Evolutionary conservation across 2,329 filamentous ascomycete genomes (phyloP).

Genomic region (Magnaporthiopsis incrustans): DNA sequence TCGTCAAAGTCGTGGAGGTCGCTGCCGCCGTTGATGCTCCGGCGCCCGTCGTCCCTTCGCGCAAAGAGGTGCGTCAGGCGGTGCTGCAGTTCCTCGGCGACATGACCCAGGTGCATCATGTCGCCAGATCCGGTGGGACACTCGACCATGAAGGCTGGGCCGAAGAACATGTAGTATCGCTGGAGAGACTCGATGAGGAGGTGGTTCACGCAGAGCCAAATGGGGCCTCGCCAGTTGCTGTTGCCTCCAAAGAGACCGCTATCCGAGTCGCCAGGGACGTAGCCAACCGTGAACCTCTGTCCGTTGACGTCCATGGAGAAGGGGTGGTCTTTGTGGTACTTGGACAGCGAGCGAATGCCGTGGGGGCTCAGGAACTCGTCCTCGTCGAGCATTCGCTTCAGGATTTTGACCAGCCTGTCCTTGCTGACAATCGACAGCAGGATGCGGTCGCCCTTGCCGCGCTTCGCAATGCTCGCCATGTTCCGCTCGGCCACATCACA

Average conservation of each 20-base stretch:
- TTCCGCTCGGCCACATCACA: slow-evolving; percentile 85
- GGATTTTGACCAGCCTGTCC: slow-evolving; percentile 81
- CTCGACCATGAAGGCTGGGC: slow-evolving; percentile 78
- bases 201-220: slow-evolving; percentile 96
- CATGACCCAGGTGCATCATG: slow-evolving; percentile 90
- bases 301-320: slow-evolving; percentile 95
- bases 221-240: slow-evolving; percentile 94
- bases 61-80: slow-evolving; percentile 87
- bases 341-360: slow-evolving; percentile 86
- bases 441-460: slow-evolving; percentile 83
- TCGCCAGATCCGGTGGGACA: slow-evolving; percentile 91
- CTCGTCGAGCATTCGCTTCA: slow-evolving; percentile 88
- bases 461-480: slow-evolving; percentile 84
- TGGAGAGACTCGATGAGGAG: slow-evolving; percentile 89
- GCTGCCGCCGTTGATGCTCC: slow-evolving; percentile 80
- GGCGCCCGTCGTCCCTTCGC: slow-evolving; percentile 72
- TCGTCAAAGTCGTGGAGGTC: slow-evolving; percentile 85
- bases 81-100: slow-evolving; percentile 92
- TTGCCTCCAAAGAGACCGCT: slow-evolving; percentile 93
- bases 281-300: slow-evolving; percentile 78
- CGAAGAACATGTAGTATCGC: slow-evolving; percentile 94
- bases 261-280: slow-evolving; percentile 93
- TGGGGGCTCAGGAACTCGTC: slow-evolving; percentile 86
- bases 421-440: slow-evolving; percentile 87
- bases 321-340: slow-evolving; percentile 81